These are phyloP conservation scores for Crithidia thermophila DNA, from an alignment of 208 protist genomes.

Conservation along the genomic window DNA sequence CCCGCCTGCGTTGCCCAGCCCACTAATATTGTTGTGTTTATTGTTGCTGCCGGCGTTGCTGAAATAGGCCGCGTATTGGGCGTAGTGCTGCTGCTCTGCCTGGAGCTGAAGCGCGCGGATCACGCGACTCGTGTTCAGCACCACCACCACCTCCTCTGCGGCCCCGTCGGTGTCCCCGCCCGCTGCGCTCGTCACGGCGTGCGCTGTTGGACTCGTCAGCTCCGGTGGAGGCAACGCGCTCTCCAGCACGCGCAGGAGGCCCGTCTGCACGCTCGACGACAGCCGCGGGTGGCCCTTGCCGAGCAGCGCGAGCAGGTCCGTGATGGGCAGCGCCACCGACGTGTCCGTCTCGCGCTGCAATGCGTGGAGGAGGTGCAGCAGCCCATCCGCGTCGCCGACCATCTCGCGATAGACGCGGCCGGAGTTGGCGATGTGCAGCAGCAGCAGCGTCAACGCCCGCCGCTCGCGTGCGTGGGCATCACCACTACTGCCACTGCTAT, in stretches of 20 bases:
- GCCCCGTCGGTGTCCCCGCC: too few relatives aligned
- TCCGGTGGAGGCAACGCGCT: constrained; percentile 11
- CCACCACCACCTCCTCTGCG: constrained; percentile 39
- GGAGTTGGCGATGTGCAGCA: constrained; percentile 81
- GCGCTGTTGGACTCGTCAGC: background rate
- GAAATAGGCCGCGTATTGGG: background rate
- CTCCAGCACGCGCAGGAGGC: constrained; percentile 55
- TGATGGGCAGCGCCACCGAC: constrained; percentile 49
- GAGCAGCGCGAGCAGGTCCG: constrained; percentile 67
- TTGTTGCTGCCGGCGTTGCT: background rate
- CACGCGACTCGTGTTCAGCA: constrained; percentile 55
- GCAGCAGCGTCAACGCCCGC: constrained; percentile 52
- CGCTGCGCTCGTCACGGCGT: too few relatives aligned
- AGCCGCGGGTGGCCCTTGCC: constrained; percentile 65
- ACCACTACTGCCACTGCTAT: too few relatives aligned
- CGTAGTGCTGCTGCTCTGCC: constrained; percentile 62
- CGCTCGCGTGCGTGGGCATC: constrained; percentile 46
- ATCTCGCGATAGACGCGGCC: constrained; percentile 91
- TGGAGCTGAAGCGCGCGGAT: constrained; percentile 70
- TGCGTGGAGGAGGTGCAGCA: constrained; percentile 51
- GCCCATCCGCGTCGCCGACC: constrained; percentile 73
- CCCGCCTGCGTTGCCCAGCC: background rate
- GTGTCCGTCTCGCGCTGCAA: constrained; percentile 55
- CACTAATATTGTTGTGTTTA: background rate
- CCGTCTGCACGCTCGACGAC: constrained; percentile 52